Evolutionary conservation across 306 rosid species (phyloP).

Genomic region (Rosa multiflora): DNA sequence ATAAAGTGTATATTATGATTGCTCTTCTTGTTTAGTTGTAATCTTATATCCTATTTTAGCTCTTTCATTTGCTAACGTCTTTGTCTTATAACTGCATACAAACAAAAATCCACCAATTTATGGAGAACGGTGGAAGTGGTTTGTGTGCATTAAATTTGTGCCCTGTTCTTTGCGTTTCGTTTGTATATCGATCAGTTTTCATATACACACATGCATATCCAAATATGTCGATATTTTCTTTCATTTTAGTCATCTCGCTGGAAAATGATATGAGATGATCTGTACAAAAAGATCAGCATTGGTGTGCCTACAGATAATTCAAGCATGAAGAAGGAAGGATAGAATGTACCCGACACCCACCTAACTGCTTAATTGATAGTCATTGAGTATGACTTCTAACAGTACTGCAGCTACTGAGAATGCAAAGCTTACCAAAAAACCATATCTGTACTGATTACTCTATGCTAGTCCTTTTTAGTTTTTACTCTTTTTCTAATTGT

Average conservation of each 20-base stretch:
- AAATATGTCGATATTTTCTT: background rate
- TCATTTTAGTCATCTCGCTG: background rate
- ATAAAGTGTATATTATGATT: slow-evolving; percentile 32
- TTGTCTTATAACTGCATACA: background rate
- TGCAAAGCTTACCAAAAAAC: background rate
- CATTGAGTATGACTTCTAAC: background rate
- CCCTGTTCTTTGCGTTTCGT: background rate
- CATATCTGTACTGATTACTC: background rate
- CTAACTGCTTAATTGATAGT: background rate
- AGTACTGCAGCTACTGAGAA: background rate
- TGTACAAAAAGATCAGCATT: background rate
- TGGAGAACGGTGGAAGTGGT: background rate
- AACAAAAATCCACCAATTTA: background rate
- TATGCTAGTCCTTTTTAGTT: background rate
- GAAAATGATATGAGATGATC: background rate
- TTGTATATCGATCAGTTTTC: background rate
- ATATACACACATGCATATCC: background rate
- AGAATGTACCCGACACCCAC: background rate
- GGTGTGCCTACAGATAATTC: background rate
- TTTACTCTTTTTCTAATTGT: background rate
- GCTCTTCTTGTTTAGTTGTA: background rate
- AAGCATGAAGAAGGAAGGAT: background rate
- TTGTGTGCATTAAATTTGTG: background rate
- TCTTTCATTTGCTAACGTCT: background rate
- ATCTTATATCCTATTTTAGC: background rate